These are phyloP conservation scores for Metschnikowia gelsemii DNA, from an alignment of 805 yeast species.

Conservation along the genomic window DNA sequence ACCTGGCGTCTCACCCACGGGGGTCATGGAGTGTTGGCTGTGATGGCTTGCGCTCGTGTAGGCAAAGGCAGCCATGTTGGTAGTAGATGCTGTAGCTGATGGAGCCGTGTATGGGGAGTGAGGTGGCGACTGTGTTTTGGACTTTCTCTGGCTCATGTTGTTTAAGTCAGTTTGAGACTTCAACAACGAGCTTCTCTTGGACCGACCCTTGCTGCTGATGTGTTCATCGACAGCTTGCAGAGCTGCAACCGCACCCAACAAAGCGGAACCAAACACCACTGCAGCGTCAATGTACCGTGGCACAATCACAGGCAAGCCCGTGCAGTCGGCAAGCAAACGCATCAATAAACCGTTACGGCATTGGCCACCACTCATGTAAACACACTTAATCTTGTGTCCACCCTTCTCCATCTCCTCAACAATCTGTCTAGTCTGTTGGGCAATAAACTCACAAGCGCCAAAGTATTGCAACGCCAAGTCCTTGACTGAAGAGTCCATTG, in stretches of 20 bases:
- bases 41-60: conserved; percentile 35
- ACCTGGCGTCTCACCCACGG: conserved; percentile 35
- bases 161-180: conserved; percentile 34
- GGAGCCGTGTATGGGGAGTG: conserved; percentile 78
- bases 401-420: conserved; percentile 76
- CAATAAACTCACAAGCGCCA: conserved; percentile 96
- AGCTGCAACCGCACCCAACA: conserved; percentile 93
- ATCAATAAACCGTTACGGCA: conserved; percentile 88
- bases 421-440: conserved; percentile 95
- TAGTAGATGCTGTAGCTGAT: conserved; percentile 67
- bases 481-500: conserved; percentile 85
- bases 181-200: conserved; percentile 37
- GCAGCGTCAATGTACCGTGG: conserved; percentile 97
- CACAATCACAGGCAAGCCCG: conserved; percentile 86
- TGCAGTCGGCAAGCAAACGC: conserved; percentile 88
- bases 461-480: conserved; percentile 82
- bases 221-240: conserved; percentile 52
- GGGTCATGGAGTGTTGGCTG: conserved; percentile 36
- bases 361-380: conserved; percentile 95
- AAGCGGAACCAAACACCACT: conserved; percentile 93
- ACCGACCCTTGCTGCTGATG: conserved; percentile 31
- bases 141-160: conserved; percentile 11
- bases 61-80: conserved; percentile 54
- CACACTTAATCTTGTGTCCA: conserved; percentile 74
- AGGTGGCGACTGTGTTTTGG: conserved; percentile 27